Evolutionary conservation across 1,139 yeast species (phyloP).

Genomic region (Sugiyamaella castrensis): DNA sequence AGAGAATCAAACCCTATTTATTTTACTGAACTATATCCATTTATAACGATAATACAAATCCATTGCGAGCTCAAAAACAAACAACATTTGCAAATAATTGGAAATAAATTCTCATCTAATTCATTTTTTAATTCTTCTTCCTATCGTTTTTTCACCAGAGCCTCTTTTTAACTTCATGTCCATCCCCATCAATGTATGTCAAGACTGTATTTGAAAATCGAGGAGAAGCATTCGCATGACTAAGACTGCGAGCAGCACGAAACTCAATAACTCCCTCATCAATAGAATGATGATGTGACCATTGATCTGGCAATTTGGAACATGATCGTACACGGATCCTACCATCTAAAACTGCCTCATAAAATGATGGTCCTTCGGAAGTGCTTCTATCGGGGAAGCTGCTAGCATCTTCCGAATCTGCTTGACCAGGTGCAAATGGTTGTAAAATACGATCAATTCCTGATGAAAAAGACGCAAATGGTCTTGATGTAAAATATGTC

Average conservation of each 20-base stretch:
- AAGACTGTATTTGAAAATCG: constrained; percentile 17
- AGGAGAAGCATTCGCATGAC: constrained; percentile 24
- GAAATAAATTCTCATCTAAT: neutral
- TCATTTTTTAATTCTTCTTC: neutral
- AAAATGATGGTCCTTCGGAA: constrained; percentile 13
- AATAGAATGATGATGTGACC: constrained; percentile 8
- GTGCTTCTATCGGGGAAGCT: constrained; percentile 11
- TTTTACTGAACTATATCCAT: neutral
- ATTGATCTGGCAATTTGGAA: neutral
- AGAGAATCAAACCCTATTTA: neutral
- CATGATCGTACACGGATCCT: constrained; percentile 15
- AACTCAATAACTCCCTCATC: constrained; percentile 21
- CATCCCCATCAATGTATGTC: constrained; percentile 14
- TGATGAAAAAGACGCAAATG: constrained; percentile 19
- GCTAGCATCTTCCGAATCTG: constrained; percentile 25
- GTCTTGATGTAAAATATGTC: constrained; percentile 21
- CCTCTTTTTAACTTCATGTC: constrained; percentile 13
- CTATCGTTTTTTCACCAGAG: constrained; percentile 13
- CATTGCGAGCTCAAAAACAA: neutral
- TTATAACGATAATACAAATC: neutral
- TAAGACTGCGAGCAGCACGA: constrained; percentile 22
- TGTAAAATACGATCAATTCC: constrained; percentile 24
- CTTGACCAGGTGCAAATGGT: constrained; percentile 24
- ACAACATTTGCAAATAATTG: neutral
- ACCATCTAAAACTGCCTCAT: constrained; percentile 27